Evolutionary conservation across 2,329 filamentous ascomycete species (phyloP), one percentile per base, ranked within the genome.

Genomic region (Helicocarpus griseus): DNA sequence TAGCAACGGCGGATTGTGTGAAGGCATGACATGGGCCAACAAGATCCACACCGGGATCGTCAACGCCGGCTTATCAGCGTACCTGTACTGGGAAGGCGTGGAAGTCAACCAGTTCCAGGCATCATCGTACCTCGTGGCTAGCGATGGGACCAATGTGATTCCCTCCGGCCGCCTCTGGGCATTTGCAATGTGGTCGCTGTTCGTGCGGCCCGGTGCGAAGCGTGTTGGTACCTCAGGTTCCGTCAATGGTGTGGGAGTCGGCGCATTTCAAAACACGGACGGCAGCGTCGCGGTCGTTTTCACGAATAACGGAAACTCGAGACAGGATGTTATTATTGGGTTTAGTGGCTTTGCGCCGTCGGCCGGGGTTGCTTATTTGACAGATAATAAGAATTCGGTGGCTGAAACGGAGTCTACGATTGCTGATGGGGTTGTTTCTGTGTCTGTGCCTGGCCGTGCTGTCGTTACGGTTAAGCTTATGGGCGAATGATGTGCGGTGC

Each of bases 21-120:
- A 81, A 54, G 78, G 77, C 5, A 66, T 77, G 56, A 78, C 75
- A 2, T 80, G 77, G 77, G 78, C 77, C 1, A 74, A 75, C 57
- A 74, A 76, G 56, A 73, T 81, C 41, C 74, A 75, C 61, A 68
- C 68, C 29, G 75, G 71, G 19, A 64, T 81, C 13, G 67, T 75
- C 5, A 72, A 71, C 57, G 69, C 69, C 22, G 74, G 76, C 56
- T 65, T 76, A 4, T 74, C 70, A 6, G 78, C 71, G 0, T 80
- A 79, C 57, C 65, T 81, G 4, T 80, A 77, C 64, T 81, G 77
- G 77, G 73, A 77, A 59, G 75, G 76, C 19, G 59, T 62, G 14
- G 67, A 71, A 24, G 67, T 63, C 13, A 69, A 65, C 56, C 65
- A 64, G 54, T 65, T 61, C 44, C 41, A 45, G 41, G 5, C 41